phyloP scores from a whole-genome alignment of 1,284 basidiomycete species.

The Ceratobasidium sp. region DNA sequence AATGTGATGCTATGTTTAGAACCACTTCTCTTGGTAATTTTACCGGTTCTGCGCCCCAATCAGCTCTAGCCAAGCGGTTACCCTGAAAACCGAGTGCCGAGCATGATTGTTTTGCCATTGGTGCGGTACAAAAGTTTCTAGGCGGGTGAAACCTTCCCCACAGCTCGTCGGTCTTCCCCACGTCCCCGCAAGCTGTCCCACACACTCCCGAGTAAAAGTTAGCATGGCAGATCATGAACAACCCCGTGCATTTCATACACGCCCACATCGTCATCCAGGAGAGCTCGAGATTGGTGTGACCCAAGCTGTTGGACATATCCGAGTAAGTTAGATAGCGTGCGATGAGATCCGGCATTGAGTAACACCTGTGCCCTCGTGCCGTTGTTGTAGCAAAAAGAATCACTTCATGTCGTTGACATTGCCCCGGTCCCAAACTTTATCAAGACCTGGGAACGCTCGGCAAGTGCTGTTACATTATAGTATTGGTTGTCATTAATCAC shows the following conservation, averaged over 20 bases:
- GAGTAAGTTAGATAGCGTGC: background rate
- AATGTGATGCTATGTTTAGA: conserved; percentile 28
- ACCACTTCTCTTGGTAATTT: background rate
- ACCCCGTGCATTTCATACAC: conserved; percentile 30
- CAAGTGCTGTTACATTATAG: conserved; percentile 46
- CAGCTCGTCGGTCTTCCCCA: conserved; percentile 21
- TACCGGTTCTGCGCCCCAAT: background rate
- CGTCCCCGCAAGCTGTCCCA: conserved; percentile 1
- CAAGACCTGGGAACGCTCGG: conserved; percentile 63
- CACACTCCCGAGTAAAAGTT: background rate
- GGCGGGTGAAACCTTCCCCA: conserved; percentile 8
- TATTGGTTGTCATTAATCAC: background rate
- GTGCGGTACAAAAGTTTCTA: conserved; percentile 30
- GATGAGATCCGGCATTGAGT: background rate
- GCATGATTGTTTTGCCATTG: conserved; percentile 7
- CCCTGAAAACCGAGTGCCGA: conserved; percentile 7
- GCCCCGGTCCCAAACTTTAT: conserved; percentile 53
- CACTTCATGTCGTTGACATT: conserved; percentile 48
- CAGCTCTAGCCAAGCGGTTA: conserved; percentile 14
- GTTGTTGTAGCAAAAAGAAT: conserved; percentile 23
- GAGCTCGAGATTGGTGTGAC: conserved; percentile 34
- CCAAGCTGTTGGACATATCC: conserved; percentile 29
- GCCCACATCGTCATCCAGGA: conserved; percentile 31
- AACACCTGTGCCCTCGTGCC: background rate
- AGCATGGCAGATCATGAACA: conserved; percentile 22